These are phyloP conservation scores for Lodderomyces metapsilosis DNA, from an alignment of 1,139 yeast species.

Conservation along the genomic window DNA sequence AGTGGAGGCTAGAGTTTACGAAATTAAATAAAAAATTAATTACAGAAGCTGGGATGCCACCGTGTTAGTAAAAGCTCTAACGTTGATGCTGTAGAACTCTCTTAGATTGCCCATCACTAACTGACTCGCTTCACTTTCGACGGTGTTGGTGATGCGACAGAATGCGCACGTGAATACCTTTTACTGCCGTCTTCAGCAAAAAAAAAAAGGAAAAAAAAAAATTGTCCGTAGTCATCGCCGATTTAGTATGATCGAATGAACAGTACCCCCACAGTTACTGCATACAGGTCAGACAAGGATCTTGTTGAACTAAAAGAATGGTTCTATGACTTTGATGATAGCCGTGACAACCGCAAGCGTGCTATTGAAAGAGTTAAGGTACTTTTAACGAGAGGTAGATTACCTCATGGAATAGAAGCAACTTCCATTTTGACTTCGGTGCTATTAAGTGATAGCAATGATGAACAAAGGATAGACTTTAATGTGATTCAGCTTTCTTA, in stretches of 20 bases:
- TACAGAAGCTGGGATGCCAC: too few species aligned
- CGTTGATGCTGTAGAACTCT: too few species aligned
- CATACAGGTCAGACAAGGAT: slow-evolving; percentile 56
- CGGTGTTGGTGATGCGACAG: too few species aligned
- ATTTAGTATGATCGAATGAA: slow-evolving; percentile 7
- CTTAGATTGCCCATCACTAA: too few species aligned
- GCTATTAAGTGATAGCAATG: slow-evolving; percentile 27
- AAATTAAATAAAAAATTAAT: too few species aligned
- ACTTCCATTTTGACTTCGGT: slow-evolving; percentile 65
- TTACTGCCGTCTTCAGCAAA: too few species aligned
- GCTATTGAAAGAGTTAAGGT: slow-evolving; percentile 50
- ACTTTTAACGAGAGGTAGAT: slow-evolving; percentile 35
- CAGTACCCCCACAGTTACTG: slow-evolving; percentile 45
- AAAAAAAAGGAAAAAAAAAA: not conserved
- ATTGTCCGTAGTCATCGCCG: not conserved
- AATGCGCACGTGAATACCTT: too few species aligned
- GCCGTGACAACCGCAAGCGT: slow-evolving; percentile 23
- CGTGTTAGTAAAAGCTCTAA: too few species aligned
- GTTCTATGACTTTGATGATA: slow-evolving; percentile 47
- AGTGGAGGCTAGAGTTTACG: too few species aligned
- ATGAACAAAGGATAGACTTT: slow-evolving; percentile 20
- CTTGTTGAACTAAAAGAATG: slow-evolving; percentile 52
- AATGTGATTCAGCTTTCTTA: slow-evolving; percentile 50
- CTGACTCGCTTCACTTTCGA: too few species aligned
- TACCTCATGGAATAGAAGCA: slow-evolving; percentile 51